Percentiles rank a stretch among this genome's conserved stretches.
Conservation (phyloP, 2,329 filamentous ascomycete genomes). For the Penicillium sp. region DNA sequence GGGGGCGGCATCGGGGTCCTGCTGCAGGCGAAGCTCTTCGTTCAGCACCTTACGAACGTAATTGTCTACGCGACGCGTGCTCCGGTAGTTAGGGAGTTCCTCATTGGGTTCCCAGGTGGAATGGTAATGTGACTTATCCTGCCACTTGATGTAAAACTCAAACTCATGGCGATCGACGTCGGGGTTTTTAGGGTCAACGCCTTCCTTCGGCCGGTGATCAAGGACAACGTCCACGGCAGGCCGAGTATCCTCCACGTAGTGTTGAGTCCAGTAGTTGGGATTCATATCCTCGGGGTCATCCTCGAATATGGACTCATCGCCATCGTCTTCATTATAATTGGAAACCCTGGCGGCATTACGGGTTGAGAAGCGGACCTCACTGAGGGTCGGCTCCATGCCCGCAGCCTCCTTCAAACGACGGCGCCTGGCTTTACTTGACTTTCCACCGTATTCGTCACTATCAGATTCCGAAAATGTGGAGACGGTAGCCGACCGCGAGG, state of each 20-base stretch:
- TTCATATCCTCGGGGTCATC: slow-evolving; percentile 63
- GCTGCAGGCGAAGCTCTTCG: slow-evolving; percentile 76
- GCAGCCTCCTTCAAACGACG: slow-evolving; percentile 71
- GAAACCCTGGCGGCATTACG: slow-evolving; percentile 77
- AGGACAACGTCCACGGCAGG: slow-evolving; percentile 91
- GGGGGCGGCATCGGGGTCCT: slow-evolving; percentile 73
- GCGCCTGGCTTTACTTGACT: slow-evolving; percentile 74
- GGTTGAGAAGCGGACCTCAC: slow-evolving; percentile 90
- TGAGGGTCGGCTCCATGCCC: slow-evolving; percentile 66
- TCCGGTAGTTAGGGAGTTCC: slow-evolving; percentile 74
- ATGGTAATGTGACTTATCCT: slow-evolving; percentile 91
- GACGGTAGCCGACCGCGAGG: slow-evolving; percentile 51
- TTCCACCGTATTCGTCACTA: slow-evolving; percentile 75
- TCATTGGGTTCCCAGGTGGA: slow-evolving; percentile 90
- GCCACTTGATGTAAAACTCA: slow-evolving; percentile 94
- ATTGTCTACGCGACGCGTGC: slow-evolving; percentile 89
- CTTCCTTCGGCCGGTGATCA: slow-evolving; percentile 79
- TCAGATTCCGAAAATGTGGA: slow-evolving; percentile 71
- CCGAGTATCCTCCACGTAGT: slow-evolving; percentile 71
- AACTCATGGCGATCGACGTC: slow-evolving; percentile 68
- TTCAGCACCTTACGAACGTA: slow-evolving; percentile 85
- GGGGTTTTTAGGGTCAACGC: slow-evolving; percentile 49
- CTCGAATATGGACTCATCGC: slow-evolving; percentile 62
- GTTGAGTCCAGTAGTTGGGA: slow-evolving; percentile 71
- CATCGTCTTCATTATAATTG: slow-evolving; percentile 72